Percentiles rank a stretch among this genome's conserved stretches.
These are phyloP conservation scores for Fusarium palustre DNA, from an alignment of 2,329 filamentous ascomycete genomes.

Conservation along the genomic window DNA sequence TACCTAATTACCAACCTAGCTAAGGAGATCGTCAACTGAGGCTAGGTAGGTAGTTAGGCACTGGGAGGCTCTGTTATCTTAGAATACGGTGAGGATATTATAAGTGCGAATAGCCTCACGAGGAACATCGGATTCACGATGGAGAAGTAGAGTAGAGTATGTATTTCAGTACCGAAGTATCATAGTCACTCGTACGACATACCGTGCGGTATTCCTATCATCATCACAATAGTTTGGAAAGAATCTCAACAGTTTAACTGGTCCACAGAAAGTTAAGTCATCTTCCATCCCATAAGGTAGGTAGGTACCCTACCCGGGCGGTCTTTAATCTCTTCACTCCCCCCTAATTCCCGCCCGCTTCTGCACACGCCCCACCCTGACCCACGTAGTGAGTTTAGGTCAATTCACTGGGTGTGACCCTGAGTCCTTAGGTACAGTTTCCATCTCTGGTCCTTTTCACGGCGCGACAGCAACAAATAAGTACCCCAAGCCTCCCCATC, in stretches of 20 bases:
- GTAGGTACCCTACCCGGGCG: slow-evolving; percentile 1
- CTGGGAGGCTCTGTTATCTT: background rate
- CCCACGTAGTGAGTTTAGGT: slow-evolving; percentile 28
- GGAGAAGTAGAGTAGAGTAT: background rate
- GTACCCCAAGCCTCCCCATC: slow-evolving; percentile 55
- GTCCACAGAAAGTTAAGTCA: slow-evolving; percentile 3
- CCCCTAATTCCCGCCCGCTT: slow-evolving; percentile 36
- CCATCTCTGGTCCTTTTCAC: slow-evolving; percentile 20
- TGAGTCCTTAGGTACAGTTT: slow-evolving; percentile 7
- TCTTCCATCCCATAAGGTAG: slow-evolving; percentile 8
- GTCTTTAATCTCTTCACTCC: slow-evolving; percentile 38
- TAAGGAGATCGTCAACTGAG: slow-evolving; percentile 23
- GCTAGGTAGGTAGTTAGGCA: slow-evolving; percentile 1
- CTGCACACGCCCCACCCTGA: slow-evolving; percentile 35
- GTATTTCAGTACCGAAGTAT: background rate
- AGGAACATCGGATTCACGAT: background rate
- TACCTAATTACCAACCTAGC: background rate
- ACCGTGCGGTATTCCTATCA: background rate
- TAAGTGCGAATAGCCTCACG: background rate
- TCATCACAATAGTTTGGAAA: background rate
- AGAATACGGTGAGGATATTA: slow-evolving; percentile 1
- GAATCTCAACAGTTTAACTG: background rate
- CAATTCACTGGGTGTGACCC: slow-evolving; percentile 28
- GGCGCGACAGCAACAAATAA: slow-evolving; percentile 53
- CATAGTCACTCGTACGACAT: background rate